Base-by-base conservation (phyloP, 2,329 filamentous ascomycete species). In the Paramyrothecium sp. region DNA sequence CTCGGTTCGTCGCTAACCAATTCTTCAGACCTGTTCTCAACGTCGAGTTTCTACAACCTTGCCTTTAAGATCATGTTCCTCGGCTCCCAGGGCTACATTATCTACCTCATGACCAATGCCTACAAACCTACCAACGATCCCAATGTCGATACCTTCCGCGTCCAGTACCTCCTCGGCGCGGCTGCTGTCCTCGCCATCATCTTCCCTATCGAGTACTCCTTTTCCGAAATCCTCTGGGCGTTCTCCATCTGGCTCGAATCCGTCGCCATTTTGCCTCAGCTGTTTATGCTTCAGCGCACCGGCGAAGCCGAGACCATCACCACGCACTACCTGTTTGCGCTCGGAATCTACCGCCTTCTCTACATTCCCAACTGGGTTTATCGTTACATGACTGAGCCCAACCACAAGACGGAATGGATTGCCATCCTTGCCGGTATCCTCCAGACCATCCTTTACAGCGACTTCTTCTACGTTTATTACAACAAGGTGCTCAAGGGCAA, bases 391-490 rank as follows among this genome's bases (percentile, higher is more conserved):
- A 83, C 84, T 54, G 92, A 97, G 74, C 71, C 76, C 50, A 80
- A 85, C 53, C 89, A 92, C 73, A 89, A 83, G 73, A 73, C 89
- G 65, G 93, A 98, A 72, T 90, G 88, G 62, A 96, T 97, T 65
- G 89, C 93, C 20, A 89, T 97, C 54, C 71, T 95, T 61, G 95
- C 96, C 3, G 95, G 95, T 13, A 83, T 98, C 56, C 79, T 98
- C 62, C 95, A 99, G 81, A 99, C 95, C 1, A 78, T 99, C 52
- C 81, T 99, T 58, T 99, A 99, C 80, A 96, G 92, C 62, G 95
- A 99, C 79, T 99, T 99, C 81, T 99, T 99, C 85, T 99, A 93
- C 83, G 94, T 99, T 69, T 99, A 99, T 81, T 99, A 97, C 79
- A 97, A 89, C 59, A 98, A 97, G 87, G 89, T 94, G 51, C 79